Percentiles rank a stretch among this genome's conserved stretches.
Evolutionary conservation across 345 rosid species (phyloP).

Genomic region (Citrus medica): DNA sequence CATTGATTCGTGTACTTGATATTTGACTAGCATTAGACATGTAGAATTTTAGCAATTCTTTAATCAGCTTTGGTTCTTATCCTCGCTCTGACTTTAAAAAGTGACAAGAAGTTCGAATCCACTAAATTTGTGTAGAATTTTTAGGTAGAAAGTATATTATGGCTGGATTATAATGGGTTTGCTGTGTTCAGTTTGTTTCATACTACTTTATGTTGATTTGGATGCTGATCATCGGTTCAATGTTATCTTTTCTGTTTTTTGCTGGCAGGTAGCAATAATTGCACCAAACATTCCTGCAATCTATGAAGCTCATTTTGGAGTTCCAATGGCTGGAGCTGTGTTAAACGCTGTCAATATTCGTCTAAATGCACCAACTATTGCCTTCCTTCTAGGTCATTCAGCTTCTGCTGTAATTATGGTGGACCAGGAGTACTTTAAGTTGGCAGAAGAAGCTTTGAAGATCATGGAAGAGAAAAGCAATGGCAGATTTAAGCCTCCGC

Average conservation of each 20-base stretch:
- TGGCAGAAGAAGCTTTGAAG: constrained; percentile 75
- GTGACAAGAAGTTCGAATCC: background rate
- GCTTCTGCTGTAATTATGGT: constrained; percentile 61
- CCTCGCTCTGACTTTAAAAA: background rate
- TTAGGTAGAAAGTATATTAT: background rate
- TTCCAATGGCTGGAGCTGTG: constrained; percentile 94
- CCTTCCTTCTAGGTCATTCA: constrained; percentile 87
- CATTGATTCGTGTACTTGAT: background rate
- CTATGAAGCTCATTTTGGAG: constrained; percentile 90
- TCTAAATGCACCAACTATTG: constrained; percentile 65
- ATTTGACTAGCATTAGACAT: background rate
- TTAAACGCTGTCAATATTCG: constrained; percentile 76
- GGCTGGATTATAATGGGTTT: no score
- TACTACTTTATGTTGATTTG: background rate
- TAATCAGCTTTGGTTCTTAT: background rate
- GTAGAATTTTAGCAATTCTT: background rate
- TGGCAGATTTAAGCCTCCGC: constrained; percentile 48
- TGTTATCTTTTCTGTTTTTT: background rate
- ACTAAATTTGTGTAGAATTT: background rate
- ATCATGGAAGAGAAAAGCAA: constrained; percentile 51
- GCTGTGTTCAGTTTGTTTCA: no score
- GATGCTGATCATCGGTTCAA: background rate
- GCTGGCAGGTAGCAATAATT: constrained; percentile 64
- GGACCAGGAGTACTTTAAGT: constrained; percentile 76
- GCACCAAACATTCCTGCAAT: constrained; percentile 88